Percentiles rank a stretch among this genome's conserved stretches.
Evolutionary conservation across 805 yeast genomes (phyloP).

Genomic region (Lachancea dasiensis): DNA sequence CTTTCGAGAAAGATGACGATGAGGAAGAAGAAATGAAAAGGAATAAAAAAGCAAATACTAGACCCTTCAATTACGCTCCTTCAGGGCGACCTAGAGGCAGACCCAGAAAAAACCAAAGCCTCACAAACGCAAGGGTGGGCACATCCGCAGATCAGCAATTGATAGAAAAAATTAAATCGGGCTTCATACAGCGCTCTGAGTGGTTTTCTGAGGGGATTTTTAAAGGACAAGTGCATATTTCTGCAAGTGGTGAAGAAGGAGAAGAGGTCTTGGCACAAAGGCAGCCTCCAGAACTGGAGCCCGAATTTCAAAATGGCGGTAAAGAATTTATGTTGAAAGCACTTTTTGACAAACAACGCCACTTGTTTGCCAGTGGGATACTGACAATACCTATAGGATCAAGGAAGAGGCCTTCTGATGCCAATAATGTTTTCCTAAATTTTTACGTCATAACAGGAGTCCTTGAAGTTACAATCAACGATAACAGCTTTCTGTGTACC

Average conservation of each 20-base stretch:
- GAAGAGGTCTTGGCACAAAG: constrained; percentile 48
- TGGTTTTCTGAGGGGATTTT: constrained; percentile 29
- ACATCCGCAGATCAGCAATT: constrained; percentile 18
- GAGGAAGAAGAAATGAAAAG: constrained; percentile 18
- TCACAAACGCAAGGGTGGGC: constrained; percentile 2
- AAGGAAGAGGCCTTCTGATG: constrained; percentile 56
- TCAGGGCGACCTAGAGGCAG: constrained; percentile 27
- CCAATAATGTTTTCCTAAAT: constrained; percentile 54
- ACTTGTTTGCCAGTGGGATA: constrained; percentile 67
- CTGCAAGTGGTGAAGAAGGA: constrained; percentile 18
- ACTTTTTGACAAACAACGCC: constrained; percentile 56
- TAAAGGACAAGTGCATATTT: constrained; percentile 27
- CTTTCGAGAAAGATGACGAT: constrained; percentile 30
- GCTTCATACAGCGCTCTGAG: constrained; percentile 19
- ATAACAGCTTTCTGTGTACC: constrained; percentile 52
- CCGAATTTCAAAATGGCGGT: constrained; percentile 35
- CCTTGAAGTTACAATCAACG: constrained; percentile 59
- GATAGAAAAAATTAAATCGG: constrained; percentile 20
- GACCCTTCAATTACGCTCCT: constrained; percentile 23
- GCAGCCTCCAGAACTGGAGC: too few relatives aligned
- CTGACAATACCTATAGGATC: constrained; percentile 60
- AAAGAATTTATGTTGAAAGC: constrained; percentile 59
- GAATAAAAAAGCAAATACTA: constrained; percentile 10
- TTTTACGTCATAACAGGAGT: constrained; percentile 71
- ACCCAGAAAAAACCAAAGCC: constrained; percentile 20